Conservation (phyloP, 495 filamentous ascomycete species). For the Penicillium angulare region DNA sequence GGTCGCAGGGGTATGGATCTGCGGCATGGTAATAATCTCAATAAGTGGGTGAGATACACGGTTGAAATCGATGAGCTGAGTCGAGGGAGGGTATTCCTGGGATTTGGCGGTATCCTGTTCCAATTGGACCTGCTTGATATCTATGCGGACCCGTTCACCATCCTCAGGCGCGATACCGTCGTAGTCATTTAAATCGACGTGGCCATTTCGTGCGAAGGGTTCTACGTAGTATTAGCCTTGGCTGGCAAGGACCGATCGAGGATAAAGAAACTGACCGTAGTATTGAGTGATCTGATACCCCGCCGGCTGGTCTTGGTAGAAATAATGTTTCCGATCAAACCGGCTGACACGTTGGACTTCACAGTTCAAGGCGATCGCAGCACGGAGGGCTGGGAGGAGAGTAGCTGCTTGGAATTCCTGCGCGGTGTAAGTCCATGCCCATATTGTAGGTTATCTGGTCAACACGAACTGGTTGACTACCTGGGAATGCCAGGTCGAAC, state of each 20-base stretch:
- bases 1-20: slow-evolving; percentile 79
- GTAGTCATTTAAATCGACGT: slow-evolving; percentile 63
- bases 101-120: slow-evolving; percentile 99
- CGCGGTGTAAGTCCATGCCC: slow-evolving; percentile 6
- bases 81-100: slow-evolving; percentile 66
- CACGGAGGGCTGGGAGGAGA: slow-evolving; percentile 83
- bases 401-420: slow-evolving; percentile 76
- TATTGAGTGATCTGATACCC: slow-evolving; percentile 99
- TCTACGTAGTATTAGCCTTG: slow-evolving; percentile 38
- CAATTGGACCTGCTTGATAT: slow-evolving; percentile 91
- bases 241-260: background rate
- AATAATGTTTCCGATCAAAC: slow-evolving; percentile 98
- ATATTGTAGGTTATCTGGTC: background rate
- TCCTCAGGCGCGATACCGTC: slow-evolving; percentile 78
- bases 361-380: slow-evolving; percentile 82
- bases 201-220: slow-evolving; percentile 79
- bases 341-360: slow-evolving; percentile 68
- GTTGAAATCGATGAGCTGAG: slow-evolving; percentile 90
- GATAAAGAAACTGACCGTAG: slow-evolving; percentile 51
- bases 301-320: slow-evolving; percentile 94
- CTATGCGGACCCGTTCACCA: slow-evolving; percentile 64
- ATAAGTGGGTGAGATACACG: slow-evolving; percentile 86
- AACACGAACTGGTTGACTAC: slow-evolving; percentile 67
- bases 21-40: slow-evolving; percentile 89
- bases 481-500: slow-evolving; percentile 89